Percentiles rank a stretch among this genome's conserved stretches.
These are phyloP conservation scores for Lantana camara DNA, from an alignment of 257 asterid species.

Conservation along the genomic window DNA sequence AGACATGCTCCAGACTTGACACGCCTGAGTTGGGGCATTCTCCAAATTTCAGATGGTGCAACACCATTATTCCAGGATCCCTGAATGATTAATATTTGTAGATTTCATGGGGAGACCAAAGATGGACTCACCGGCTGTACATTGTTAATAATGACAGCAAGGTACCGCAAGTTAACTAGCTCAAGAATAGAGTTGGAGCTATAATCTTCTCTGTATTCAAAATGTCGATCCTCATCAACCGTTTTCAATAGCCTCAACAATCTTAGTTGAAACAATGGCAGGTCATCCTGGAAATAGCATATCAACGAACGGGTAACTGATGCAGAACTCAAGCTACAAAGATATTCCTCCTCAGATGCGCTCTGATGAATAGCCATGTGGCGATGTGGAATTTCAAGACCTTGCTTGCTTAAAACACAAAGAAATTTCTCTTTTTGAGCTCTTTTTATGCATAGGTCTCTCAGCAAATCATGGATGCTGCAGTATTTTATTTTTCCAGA, in stretches of 20 bases:
- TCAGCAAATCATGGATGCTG: conserved; percentile 15
- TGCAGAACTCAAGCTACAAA: background rate
- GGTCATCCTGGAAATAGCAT: background rate
- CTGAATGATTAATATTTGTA: background rate
- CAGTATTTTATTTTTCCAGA: background rate
- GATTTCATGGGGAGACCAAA: background rate
- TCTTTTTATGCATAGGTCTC: background rate
- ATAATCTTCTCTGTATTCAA: too few species aligned
- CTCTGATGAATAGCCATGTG: background rate
- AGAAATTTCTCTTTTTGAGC: conserved; percentile 7
- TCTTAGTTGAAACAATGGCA: background rate
- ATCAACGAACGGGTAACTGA: conserved; percentile 9
- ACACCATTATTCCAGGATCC: background rate
- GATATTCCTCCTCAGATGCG: background rate
- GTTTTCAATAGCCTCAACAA: background rate
- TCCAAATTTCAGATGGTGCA: conserved; percentile 13
- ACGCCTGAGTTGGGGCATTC: conserved; percentile 9
- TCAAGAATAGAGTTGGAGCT: background rate
- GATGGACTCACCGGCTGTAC: too few species aligned
- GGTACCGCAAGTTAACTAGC: background rate
- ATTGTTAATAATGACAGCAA: too few species aligned
- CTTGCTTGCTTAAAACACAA: background rate
- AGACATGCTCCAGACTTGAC: background rate
- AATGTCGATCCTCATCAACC: background rate
- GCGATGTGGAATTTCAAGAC: background rate